phyloP scores from a whole-genome alignment of 2,329 filamentous ascomycete species.

The Phaeosphaeria sp. region DNA sequence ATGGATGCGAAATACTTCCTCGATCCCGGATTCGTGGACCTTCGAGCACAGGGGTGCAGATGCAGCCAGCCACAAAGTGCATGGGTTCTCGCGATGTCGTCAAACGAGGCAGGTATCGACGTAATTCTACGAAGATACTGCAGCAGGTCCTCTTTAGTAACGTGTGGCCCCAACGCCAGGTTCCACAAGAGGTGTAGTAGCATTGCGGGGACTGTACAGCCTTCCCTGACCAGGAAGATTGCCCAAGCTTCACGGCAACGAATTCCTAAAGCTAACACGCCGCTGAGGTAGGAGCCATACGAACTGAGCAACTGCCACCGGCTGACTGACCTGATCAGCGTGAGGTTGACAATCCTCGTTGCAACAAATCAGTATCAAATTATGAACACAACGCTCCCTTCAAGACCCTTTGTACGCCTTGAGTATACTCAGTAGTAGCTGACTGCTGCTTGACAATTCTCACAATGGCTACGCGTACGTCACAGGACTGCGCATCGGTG shows the following conservation, averaged over 20 bases:
- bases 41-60: neutral
- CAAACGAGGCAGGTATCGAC: constrained; percentile 10
- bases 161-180: neutral
- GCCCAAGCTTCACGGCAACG: constrained; percentile 17
- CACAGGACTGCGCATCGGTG: constrained; percentile 24
- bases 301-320: constrained; percentile 23
- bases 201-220: constrained; percentile 14
- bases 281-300: constrained; percentile 23
- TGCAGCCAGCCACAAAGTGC: constrained; percentile 4
- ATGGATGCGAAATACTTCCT: neutral
- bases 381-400: constrained; percentile 22
- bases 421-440: constrained; percentile 20
- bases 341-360: constrained; percentile 15
- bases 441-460: constrained; percentile 22
- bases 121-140: constrained; percentile 8
- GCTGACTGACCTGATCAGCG: constrained; percentile 27
- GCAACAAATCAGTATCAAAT: constrained; percentile 18
- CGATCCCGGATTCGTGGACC: neutral
- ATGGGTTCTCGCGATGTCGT: constrained; percentile 14
- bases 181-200: constrained; percentile 2
- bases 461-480: constrained; percentile 30
- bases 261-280: constrained; percentile 20
- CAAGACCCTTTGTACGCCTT: constrained; percentile 27
- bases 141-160: constrained; percentile 2
- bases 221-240: constrained; percentile 11